These are phyloP conservation scores for Mariannaea sp. DNA, from an alignment of 2,329 filamentous ascomycete species.

Conservation along the genomic window DNA sequence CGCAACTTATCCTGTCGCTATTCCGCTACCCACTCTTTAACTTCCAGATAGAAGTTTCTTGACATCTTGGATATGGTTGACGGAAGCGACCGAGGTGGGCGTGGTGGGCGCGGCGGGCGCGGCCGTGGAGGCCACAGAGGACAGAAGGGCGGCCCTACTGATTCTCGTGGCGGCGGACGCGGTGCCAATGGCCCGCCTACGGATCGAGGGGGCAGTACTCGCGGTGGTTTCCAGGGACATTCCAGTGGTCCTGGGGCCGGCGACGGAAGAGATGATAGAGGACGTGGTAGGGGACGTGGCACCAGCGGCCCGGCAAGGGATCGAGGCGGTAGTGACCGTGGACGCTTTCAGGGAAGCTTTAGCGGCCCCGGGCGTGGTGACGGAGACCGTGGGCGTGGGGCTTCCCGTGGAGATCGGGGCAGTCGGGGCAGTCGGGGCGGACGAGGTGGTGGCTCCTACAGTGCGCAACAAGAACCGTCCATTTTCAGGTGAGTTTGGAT, in stretches of 20 bases:
- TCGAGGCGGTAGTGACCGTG: slow-evolving; percentile 27
- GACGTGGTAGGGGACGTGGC: slow-evolving; percentile 17
- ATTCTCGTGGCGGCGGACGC: slow-evolving; percentile 13
- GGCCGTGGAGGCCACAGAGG: slow-evolving; percentile 10
- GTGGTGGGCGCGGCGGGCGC: slow-evolving; percentile 23
- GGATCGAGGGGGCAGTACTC: slow-evolving; percentile 28
- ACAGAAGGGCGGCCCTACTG: slow-evolving; percentile 15
- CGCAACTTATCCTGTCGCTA: background rate
- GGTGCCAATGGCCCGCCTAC: slow-evolving; percentile 21
- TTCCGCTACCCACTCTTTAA: too few species aligned
- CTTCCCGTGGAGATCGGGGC: slow-evolving; percentile 29
- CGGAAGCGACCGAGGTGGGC: slow-evolving; percentile 35
- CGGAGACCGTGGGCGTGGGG: slow-evolving; percentile 31
- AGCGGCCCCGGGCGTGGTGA: slow-evolving; percentile 13
- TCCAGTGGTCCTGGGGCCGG: too few species aligned
- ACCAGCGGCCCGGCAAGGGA: slow-evolving; percentile 23
- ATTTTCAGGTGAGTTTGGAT: slow-evolving; percentile 31
- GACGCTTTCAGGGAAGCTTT: slow-evolving; percentile 19
- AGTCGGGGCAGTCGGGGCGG: background rate
- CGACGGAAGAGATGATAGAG: too few species aligned
- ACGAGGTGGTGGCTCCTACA: slow-evolving; percentile 1
- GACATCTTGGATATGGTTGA: slow-evolving; percentile 35
- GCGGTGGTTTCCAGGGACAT: slow-evolving; percentile 14
- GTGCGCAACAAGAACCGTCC: background rate
- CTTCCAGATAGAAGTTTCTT: background rate